Evolutionary conservation across 495 filamentous ascomycete species (phyloP), one percentile per base, ranked within the genome.

Genomic region (Collariella sp.): DNA sequence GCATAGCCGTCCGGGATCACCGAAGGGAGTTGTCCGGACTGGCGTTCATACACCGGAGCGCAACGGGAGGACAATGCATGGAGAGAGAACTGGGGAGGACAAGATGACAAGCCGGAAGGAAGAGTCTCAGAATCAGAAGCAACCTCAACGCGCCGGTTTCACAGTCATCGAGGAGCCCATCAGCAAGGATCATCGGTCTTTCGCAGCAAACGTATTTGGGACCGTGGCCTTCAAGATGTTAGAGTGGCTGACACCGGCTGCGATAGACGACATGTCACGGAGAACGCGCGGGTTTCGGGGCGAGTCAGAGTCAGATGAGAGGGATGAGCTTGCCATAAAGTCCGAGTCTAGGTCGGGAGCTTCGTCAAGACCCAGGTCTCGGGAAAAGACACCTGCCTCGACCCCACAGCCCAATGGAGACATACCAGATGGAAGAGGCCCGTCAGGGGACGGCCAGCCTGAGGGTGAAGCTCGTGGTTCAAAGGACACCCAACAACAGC

Each of bases 181-280:
- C 7, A 75, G 78, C 59, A 89, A 85, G 60, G 88, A 94, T 62
- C 85, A 88, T 18, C 85, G 87, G 55, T 91, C 88, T 1, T 91
- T 94, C 58, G 85, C 86, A 9, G 89, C 89, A 42, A 86, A 86
- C 54, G 72, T 93, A 3, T 91, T 91, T 61, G 84, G 85, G 56
- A 89, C 88, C 3, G 73, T 83, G 39, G 79, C 88, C 5, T 76
- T 89, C 57, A 83, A 83, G 51, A 87, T 91, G 82, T 70, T 91
- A 24, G 87, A 90, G 65, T 90, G 85, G 85, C 71, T 87, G 35
- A 81, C 83, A 13, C 78, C 84, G 10, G 70, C 69, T 40, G 72
- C 67, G 33, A 60, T 78, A 15, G 69, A 74, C 41, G 68, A 70
- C 9, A 67, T 77, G 66, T 65, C 67, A 7, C 56, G 64, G 13